Percentiles rank a stretch among this genome's conserved stretches.
Evolutionary conservation across 1,139 yeast species (phyloP).

Genomic region (Geotrichum phurueaensis): DNA sequence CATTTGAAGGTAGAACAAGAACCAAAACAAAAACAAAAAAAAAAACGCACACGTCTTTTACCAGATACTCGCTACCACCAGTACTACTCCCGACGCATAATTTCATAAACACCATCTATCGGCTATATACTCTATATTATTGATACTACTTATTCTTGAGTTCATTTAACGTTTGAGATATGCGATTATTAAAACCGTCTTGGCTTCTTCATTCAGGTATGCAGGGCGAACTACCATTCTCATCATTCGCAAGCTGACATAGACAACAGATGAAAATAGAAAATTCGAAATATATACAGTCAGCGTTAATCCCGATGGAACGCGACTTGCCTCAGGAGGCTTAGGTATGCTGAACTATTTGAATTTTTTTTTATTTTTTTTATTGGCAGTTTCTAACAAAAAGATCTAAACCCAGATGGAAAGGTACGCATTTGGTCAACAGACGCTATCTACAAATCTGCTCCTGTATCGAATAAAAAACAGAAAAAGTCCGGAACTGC

Average conservation of each 20-base stretch:
- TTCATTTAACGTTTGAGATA: not conserved
- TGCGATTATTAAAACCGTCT: constrained; percentile 16
- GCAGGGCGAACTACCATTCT: not conserved
- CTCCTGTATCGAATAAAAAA: constrained; percentile 1
- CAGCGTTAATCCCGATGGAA: constrained; percentile 73
- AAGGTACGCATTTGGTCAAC: constrained; percentile 89
- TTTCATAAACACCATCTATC: not conserved
- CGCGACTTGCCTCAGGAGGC: constrained; percentile 92
- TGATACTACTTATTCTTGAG: not conserved
- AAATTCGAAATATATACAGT: constrained; percentile 82
- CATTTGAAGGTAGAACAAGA: not conserved
- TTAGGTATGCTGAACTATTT: constrained; percentile 34
- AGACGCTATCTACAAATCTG: constrained; percentile 12
- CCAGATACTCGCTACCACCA: not conserved
- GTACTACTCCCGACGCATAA: not conserved
- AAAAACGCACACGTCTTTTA: not conserved
- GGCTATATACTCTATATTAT: not conserved
- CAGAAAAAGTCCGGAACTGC: not conserved
- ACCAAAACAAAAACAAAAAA: not conserved
- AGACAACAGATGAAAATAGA: constrained; percentile 60
- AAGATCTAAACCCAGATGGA: constrained; percentile 49
- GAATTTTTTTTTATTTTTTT: too few relatives aligned
- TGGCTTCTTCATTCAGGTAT: constrained; percentile 16
- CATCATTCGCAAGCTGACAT: not conserved
- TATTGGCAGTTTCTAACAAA: not conserved